Evolutionary conservation across 2,329 filamentous ascomycete genomes (phyloP).

Genomic region (Pseudocercospora crystallina): DNA sequence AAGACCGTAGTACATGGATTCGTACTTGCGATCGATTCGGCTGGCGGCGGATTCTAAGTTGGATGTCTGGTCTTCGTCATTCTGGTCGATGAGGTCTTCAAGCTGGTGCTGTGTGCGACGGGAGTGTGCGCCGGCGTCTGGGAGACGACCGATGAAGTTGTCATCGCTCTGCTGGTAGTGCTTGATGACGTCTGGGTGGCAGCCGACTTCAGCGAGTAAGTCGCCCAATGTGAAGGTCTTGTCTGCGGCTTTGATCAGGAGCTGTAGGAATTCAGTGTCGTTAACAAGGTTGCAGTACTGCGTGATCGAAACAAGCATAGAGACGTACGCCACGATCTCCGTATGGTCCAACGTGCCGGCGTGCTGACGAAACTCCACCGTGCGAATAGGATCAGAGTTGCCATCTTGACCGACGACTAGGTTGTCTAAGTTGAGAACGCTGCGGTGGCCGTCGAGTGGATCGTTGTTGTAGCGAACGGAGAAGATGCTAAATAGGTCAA

Average conservation of each 20-base stretch:
- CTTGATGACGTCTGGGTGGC: neutral
- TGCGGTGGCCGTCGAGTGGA: too few species aligned
- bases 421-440: too few species aligned
- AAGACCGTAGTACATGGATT: neutral
- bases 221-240: neutral
- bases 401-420: too few species aligned
- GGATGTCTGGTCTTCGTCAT: conserved; percentile 2
- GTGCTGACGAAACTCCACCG: conserved; percentile 11
- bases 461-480: too few species aligned
- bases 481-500: too few species aligned
- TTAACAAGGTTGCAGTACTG: neutral
- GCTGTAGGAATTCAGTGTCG: neutral
- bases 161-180: neutral
- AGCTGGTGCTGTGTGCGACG: neutral
- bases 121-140: neutral
- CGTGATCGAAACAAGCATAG: neutral
- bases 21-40: neutral
- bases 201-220: neutral
- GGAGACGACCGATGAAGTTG: neutral
- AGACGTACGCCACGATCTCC: neutral
- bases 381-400: neutral
- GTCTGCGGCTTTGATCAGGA: conserved; percentile 2
- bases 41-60: neutral
- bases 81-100: neutral
- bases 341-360: conserved; percentile 2